phyloP scores from a whole-genome alignment of 108 stramenopile genomes.

The Skeletonema tropicum region DNA sequence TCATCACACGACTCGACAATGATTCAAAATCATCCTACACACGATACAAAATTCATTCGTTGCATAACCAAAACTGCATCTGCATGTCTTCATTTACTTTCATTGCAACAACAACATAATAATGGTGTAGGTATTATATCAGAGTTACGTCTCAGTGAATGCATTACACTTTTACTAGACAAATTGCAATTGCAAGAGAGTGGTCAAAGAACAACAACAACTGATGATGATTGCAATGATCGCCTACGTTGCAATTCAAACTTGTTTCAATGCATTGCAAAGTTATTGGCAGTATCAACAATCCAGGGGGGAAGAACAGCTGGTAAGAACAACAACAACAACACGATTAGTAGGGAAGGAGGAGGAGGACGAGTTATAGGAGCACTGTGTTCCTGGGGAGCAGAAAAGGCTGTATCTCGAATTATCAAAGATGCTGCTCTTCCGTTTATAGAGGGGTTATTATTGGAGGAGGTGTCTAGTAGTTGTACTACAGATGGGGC shows the following conservation, averaged over 20 bases:
- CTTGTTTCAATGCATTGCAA: slow-evolving; percentile 40
- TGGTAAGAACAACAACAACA: slow-evolving; percentile 7
- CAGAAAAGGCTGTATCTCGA: slow-evolving; percentile 42
- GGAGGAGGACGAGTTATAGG: slow-evolving; percentile 16
- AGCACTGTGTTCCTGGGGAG: slow-evolving; percentile 42
- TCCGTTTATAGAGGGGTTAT: slow-evolving; percentile 35
- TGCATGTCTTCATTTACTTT: slow-evolving; percentile 16
- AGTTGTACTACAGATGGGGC: too few species aligned
- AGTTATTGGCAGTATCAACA: slow-evolving; percentile 29
- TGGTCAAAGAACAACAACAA: not conserved
- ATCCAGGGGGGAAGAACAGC: not conserved
- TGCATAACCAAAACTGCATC: slow-evolving; percentile 24
- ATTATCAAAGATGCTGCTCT: slow-evolving; percentile 33
- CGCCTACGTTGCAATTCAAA: slow-evolving; percentile 27
- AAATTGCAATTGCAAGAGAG: slow-evolving; percentile 1
- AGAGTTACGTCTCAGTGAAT: slow-evolving; percentile 34
- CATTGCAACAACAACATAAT: not conserved
- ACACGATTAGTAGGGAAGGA: too few species aligned
- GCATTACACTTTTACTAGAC: slow-evolving; percentile 36
- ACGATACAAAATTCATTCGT: slow-evolving; percentile 6
- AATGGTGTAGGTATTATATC: slow-evolving; percentile 13
- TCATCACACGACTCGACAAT: not conserved
- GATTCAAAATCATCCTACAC: slow-evolving; percentile 12
- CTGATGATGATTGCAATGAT: not conserved
- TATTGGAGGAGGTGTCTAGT: not conserved